Percentiles rank a stretch among this genome's conserved stretches.
Conservation (phyloP, 192 early-diverging fungal genomes). For the Mortierella antarctica region DNA sequence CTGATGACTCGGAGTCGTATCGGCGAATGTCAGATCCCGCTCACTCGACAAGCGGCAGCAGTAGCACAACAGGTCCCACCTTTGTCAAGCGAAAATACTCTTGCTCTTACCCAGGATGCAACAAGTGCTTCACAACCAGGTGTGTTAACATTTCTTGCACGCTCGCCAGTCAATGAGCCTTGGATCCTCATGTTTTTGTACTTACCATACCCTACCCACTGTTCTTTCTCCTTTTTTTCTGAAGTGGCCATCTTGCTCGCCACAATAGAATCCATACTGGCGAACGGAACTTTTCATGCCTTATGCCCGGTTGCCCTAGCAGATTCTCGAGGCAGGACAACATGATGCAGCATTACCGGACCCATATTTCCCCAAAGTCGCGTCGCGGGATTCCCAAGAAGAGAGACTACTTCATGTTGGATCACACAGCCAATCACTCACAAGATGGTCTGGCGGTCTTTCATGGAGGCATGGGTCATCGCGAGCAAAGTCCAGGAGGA, state of each 20-base stretch:
- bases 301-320: constrained; percentile 74
- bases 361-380: constrained; percentile 78
- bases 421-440: constrained; percentile 28
- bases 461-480: background rate
- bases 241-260: constrained; percentile 81
- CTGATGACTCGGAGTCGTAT: constrained; percentile 29
- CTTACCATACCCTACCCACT: background rate
- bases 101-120: constrained; percentile 72
- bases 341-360: constrained; percentile 90
- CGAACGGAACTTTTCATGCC: constrained; percentile 82
- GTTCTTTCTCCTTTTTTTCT: background rate
- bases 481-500: constrained; percentile 21
- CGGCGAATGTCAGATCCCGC: constrained; percentile 38
- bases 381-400: constrained; percentile 56
- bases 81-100: constrained; percentile 75
- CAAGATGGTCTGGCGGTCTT: constrained; percentile 15
- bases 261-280: constrained; percentile 87
- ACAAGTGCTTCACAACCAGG: constrained; percentile 86
- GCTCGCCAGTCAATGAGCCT: background rate
- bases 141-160: constrained; percentile 13
- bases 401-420: constrained; percentile 16
- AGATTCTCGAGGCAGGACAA: constrained; percentile 87
- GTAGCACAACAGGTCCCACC: background rate
- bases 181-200: background rate
- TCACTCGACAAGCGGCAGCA: background rate